Conservation (phyloP, 495 filamentous ascomycete species). For the Clohesyomyces aquaticus region DNA sequence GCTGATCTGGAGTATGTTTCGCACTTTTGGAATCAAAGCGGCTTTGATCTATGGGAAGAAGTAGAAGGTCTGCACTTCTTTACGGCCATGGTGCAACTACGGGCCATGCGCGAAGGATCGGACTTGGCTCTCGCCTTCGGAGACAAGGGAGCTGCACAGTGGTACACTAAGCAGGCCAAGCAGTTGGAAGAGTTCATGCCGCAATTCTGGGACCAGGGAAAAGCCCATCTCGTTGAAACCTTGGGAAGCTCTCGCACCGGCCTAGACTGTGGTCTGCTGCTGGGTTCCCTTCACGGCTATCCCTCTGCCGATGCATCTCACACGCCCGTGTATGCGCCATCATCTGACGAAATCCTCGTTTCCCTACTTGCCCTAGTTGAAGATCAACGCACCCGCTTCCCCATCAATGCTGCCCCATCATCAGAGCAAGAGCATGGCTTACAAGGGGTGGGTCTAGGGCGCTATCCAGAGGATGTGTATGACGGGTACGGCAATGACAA, state of each 20-base stretch:
- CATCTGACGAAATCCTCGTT: conserved; percentile 47
- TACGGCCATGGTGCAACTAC: conserved; percentile 60
- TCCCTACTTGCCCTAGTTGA: conserved; percentile 46
- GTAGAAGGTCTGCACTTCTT: conserved; percentile 63
- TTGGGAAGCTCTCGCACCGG: conserved; percentile 43
- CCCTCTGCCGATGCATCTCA: conserved; percentile 6
- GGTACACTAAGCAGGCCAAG: conserved; percentile 46
- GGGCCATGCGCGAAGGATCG: conserved; percentile 47
- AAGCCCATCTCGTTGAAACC: conserved; percentile 47
- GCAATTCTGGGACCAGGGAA: conserved; percentile 45
- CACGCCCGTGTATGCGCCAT: conserved; percentile 41
- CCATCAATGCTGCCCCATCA: conserved; percentile 41
- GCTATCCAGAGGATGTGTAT: conserved; percentile 54
- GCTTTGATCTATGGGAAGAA: conserved; percentile 61
- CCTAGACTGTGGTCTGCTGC: conserved; percentile 49
- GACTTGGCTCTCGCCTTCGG: conserved; percentile 43
- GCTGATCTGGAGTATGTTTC: conserved; percentile 51
- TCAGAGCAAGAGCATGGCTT: conserved; percentile 32
- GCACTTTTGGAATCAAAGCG: conserved; percentile 52
- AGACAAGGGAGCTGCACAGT: conserved; percentile 45
- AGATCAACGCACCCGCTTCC: conserved; percentile 45
- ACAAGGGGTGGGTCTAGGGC: conserved; percentile 46
- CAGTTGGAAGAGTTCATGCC: conserved; percentile 41
- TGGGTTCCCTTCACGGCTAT: conserved; percentile 47
- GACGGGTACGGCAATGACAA: conserved; percentile 47